Percentiles rank a stretch among this genome's conserved stretches.
These are phyloP conservation scores for Ceratocystis colombiana DNA, from an alignment of 2,329 filamentous ascomycete genomes.

Conservation along the genomic window DNA sequence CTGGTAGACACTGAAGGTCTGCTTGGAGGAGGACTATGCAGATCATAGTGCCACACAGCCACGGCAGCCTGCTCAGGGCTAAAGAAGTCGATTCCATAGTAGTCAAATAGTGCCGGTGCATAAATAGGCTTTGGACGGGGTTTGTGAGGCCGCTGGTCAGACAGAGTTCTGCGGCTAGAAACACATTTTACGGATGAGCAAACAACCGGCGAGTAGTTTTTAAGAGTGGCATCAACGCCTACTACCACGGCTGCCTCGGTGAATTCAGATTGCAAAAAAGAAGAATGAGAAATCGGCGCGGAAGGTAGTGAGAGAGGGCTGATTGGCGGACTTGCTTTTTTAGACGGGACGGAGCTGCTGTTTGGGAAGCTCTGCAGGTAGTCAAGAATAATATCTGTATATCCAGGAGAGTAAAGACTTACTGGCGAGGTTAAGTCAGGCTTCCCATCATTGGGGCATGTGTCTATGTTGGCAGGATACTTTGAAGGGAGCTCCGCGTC, in stretches of 20 bases:
- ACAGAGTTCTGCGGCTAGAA: not conserved
- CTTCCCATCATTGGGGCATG: not conserved
- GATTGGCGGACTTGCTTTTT: not conserved
- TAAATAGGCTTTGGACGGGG: constrained; percentile 16
- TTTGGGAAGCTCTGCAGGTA: not conserved
- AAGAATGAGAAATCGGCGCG: not conserved
- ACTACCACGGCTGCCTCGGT: not conserved
- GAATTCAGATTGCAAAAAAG: no score
- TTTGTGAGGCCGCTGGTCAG: not conserved
- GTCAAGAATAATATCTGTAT: constrained; percentile 12
- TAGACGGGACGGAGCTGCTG: not conserved
- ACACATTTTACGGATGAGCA: not conserved
- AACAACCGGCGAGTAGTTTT: not conserved
- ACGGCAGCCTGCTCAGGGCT: constrained; percentile 21
- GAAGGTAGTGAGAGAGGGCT: not conserved
- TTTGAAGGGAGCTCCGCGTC: not conserved
- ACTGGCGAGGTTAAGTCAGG: not conserved
- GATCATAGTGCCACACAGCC: constrained; percentile 15
- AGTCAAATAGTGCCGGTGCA: constrained; percentile 18
- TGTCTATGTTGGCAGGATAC: not conserved
- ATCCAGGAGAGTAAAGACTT: not conserved
- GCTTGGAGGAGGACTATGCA: not conserved
- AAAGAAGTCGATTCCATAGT: constrained; percentile 21
- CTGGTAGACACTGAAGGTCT: not conserved
- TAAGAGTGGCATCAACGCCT: not conserved